Evolutionary conservation across 2,329 filamentous ascomycete species (phyloP).

Genomic region (Teratosphaeria viscida): DNA sequence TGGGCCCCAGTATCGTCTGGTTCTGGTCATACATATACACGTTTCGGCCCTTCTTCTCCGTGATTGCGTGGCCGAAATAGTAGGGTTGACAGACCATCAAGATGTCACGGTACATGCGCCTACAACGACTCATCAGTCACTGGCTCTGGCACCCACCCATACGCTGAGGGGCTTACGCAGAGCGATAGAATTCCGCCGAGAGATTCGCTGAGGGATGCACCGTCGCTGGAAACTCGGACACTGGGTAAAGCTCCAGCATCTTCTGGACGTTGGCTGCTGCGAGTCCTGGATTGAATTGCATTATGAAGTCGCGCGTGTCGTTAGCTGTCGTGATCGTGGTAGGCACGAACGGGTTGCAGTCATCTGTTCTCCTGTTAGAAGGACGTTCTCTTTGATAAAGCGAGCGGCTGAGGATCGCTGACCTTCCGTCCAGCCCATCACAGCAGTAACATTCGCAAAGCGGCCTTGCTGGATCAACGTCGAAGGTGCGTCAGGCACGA

Average conservation of each 20-base stretch:
- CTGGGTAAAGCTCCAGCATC: slow-evolving; percentile 26
- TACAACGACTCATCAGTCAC: not conserved
- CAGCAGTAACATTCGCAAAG: slow-evolving; percentile 30
- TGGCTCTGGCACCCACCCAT: not conserved
- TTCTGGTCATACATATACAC: slow-evolving; percentile 45
- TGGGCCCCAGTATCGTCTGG: slow-evolving; percentile 40
- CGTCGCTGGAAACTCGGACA: slow-evolving; percentile 32
- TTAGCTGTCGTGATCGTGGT: slow-evolving; percentile 26
- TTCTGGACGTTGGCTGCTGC: slow-evolving; percentile 16
- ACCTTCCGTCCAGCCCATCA: slow-evolving; percentile 30
- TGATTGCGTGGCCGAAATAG: slow-evolving; percentile 32
- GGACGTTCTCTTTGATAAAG: not conserved
- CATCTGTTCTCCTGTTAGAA: slow-evolving; percentile 16
- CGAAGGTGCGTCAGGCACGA: slow-evolving; percentile 32
- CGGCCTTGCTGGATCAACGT: slow-evolving; percentile 27
- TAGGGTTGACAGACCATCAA: slow-evolving; percentile 41
- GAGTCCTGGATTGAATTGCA: slow-evolving; percentile 30
- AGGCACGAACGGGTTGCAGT: slow-evolving; percentile 26
- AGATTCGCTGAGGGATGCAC: slow-evolving; percentile 26
- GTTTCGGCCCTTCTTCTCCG: slow-evolving; percentile 24
- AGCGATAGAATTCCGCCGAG: slow-evolving; percentile 40
- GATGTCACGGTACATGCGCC: slow-evolving; percentile 41
- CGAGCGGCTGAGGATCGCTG: too few species aligned
- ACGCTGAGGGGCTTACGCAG: slow-evolving; percentile 18
- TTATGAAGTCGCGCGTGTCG: slow-evolving; percentile 30